Evolutionary conservation across 2,329 filamentous ascomycete genomes (phyloP), one percentile per base, ranked within the genome.

Genomic region (Diaporthe sp.): DNA sequence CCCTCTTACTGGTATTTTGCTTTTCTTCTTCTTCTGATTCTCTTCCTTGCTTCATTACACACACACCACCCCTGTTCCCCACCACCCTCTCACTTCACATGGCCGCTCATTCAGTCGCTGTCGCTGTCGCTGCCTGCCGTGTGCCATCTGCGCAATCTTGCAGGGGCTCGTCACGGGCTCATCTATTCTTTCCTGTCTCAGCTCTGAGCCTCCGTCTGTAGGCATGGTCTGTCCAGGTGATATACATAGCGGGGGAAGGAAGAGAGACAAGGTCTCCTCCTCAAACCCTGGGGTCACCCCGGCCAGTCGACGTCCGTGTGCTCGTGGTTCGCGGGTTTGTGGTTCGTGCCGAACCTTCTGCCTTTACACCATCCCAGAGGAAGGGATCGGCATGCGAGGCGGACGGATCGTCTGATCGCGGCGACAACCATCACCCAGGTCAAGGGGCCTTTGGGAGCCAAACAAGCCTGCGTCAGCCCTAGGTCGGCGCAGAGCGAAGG

Each of bases 381-480:
- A 63, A 72, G 55, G 44, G 71, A 72, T 72, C 71, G 57, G 34
- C 71, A 63, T 39, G 71, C 58, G 71, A 72, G 71, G 71, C 71
- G 71, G 47, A 42, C 71, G 71, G 71, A 63, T 72, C 57, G 34
- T 72, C 71, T 72, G 71, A 72, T 72, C 71, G 47, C 71, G 71
- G 44, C 71, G 34, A 72, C 47, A 53, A 53, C 49, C 47, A 68
- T 37, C 65, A 53, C 47, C 47, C 65, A 68, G 65, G 65, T 53
- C 65, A 53, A 68, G 65, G 65, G 65, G 20, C 47, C 65, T 53
- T 68, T 28, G 34, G 47, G 34, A 53, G n/a, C 65, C 65, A 51
- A 20, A 53, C 65, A 37, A 39, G 15, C 4, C 65, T 37, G 47
- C 31, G 47, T 53, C 65, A 68, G 65, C 65, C 65, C 47, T 53